Base-by-base conservation (phyloP, 192 early-diverging fungal genomes). In the Pecoramyces ruminantium region DNA sequence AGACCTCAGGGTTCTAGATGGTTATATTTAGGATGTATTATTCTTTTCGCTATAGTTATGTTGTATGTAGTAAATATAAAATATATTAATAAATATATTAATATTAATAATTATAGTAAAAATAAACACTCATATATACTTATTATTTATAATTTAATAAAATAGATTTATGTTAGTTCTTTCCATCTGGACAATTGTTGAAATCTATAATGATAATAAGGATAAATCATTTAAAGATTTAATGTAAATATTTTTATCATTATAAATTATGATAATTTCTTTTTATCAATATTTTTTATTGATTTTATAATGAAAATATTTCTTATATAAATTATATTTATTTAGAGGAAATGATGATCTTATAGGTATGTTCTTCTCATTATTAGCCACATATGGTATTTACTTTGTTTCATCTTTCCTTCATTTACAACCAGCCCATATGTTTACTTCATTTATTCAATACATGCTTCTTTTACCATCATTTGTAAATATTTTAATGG, bases 401-500 rank as follows among this genome's bases (percentile, higher is more conserved):
- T 96, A 95, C 88, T 85, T 96, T 29, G 17, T 94, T 81, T 85
- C 92, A 13, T 94, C 93, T n/a, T 82, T 95, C 80, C 79, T 95
- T 78, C 92, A 92, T 86, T 87, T 94, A 84, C 94, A 97, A 83
- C 94, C 94, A 27, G 95, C 92, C 92, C 96, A 97, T 84, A 94
- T 95, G 93, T 85, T 96, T 81, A 96, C 94, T 25, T 92, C 89
- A 39, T 92, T 97, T 80, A 13, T 95, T n/a, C 92, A 96, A 85
- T 97, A 97, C 88, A 86, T 94, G 84, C 85, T 95, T 82, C 89
- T 95, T 80, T 85, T 95, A 84, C 96, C 96, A 29, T 92, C 92
- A 51, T 97, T 93, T 79, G 88, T 94, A 83, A 97, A 96, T 87
- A 96, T 97, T 84, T 86, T 97, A 51, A 95, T 92, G 91, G 92